These are phyloP conservation scores for Populus nigra DNA, from an alignment of 345 rosid species.

Conservation along the genomic window DNA sequence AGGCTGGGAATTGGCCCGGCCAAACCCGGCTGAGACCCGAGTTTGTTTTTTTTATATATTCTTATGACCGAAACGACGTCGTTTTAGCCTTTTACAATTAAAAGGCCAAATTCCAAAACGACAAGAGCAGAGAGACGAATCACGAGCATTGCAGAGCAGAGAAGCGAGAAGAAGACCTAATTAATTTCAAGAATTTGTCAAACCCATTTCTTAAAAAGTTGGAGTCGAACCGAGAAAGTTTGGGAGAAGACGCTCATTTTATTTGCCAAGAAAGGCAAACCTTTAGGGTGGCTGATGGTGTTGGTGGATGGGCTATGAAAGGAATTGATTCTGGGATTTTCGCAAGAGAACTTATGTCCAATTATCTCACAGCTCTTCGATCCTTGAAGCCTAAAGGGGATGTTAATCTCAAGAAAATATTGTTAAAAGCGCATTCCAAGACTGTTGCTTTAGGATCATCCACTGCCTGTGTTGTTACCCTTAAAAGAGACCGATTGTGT, in stretches of 20 bases:
- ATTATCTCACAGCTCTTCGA: neutral
- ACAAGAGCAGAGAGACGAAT: too few relatives aligned
- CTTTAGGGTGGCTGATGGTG: constrained; percentile 29
- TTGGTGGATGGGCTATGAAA: constrained; percentile 15
- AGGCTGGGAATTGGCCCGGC: too few relatives aligned
- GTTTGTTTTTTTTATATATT: too few relatives aligned
- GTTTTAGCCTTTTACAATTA: too few relatives aligned
- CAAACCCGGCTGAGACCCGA: too few relatives aligned
- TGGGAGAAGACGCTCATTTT: constrained; percentile 28
- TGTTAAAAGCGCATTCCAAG: constrained; percentile 9
- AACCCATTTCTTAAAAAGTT: too few relatives aligned
- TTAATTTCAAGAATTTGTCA: too few relatives aligned
- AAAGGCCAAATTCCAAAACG: too few relatives aligned
- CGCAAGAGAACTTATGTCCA: constrained; percentile 18
- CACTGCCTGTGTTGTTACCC: constrained; percentile 18
- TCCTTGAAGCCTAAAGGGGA: neutral
- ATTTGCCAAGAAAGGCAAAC: neutral
- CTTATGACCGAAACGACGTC: too few relatives aligned
- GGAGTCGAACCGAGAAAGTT: neutral
- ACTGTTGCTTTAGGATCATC: constrained; percentile 20
- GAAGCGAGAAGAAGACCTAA: too few relatives aligned
- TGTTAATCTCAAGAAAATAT: neutral
- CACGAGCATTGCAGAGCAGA: too few relatives aligned
- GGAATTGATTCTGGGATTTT: constrained; percentile 20
- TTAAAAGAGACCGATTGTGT: neutral